Percentiles rank a stretch among this genome's conserved stretches.
Conservation (phyloP, 441 rosid genomes). For the Bruguiera hainesii region DNA sequence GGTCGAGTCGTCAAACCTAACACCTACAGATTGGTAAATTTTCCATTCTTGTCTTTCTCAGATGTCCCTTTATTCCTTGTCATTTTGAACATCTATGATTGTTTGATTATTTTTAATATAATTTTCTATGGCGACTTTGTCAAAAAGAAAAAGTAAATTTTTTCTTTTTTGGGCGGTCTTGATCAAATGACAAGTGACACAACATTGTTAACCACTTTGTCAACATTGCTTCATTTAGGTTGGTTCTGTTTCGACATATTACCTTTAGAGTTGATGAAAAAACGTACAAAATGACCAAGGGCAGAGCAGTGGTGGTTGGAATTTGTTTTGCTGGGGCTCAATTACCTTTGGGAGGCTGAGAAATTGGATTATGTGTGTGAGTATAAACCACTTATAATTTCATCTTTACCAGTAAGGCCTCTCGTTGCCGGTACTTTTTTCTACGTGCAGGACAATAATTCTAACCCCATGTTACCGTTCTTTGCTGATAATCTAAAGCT, state of each 20-base stretch:
- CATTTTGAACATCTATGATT: too few species aligned
- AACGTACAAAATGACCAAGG: background rate
- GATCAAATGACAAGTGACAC: too few species aligned
- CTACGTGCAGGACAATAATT: too few species aligned
- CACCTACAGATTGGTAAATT: conserved; percentile 77
- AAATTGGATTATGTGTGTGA: background rate
- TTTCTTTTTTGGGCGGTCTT: background rate
- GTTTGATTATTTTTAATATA: too few species aligned
- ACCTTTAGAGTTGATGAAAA: background rate
- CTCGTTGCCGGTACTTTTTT: too few species aligned
- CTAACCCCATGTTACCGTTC: too few species aligned
- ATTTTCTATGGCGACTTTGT: too few species aligned
- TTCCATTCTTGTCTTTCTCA: background rate
- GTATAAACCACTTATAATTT: background rate
- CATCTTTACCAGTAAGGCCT: too few species aligned
- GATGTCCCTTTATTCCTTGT: background rate
- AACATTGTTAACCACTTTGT: too few species aligned
- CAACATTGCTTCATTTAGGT: conserved; percentile 10
- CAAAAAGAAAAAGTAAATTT: background rate
- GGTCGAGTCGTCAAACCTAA: conserved; percentile 84
- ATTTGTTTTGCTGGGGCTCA: conserved; percentile 14
- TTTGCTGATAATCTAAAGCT: too few species aligned
- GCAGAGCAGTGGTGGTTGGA: conserved; percentile 1
- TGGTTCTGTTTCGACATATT: conserved; percentile 21
- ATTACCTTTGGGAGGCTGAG: background rate